Percentiles rank a stretch among this genome's conserved stretches.
Evolutionary conservation across 169 alveolate genomes (phyloP).

Genomic region (Eimeria sp.): DNA sequence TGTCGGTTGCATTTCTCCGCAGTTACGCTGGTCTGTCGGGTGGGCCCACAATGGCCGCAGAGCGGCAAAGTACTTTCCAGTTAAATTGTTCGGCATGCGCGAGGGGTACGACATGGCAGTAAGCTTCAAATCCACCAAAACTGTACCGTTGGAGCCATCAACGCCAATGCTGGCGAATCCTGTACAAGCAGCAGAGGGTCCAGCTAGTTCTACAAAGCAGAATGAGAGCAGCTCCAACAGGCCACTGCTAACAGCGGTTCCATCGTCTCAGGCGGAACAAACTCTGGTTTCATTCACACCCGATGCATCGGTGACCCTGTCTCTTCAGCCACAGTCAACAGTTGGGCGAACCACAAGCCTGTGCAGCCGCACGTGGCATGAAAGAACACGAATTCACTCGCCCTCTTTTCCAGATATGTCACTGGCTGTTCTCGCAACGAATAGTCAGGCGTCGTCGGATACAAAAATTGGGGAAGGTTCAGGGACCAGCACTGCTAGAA

Average conservation of each 20-base stretch:
- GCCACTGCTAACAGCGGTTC: not conserved
- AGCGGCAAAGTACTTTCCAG: conserved; percentile 89
- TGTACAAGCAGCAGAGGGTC: not conserved
- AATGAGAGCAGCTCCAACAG: not conserved
- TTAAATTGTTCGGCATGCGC: conserved; percentile 87
- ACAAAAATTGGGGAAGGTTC: not conserved
- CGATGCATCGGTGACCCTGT: not conserved
- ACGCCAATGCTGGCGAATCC: conserved; percentile 33
- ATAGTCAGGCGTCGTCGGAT: not conserved
- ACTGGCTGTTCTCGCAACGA: not conserved
- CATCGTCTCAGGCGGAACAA: not conserved
- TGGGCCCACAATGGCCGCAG: conserved; percentile 90
- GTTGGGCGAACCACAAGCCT: not conserved
- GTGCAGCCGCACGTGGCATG: conserved; percentile 25
- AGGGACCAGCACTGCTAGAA: not conserved
- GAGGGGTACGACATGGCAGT: conserved; percentile 88
- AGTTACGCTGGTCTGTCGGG: conserved; percentile 89
- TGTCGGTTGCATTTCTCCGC: conserved; percentile 12
- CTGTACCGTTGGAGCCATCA: conserved; percentile 9
- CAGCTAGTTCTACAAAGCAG: not conserved
- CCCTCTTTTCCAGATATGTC: conserved; percentile 6
- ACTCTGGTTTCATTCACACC: not conserved
- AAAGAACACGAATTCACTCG: not conserved
- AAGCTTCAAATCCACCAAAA: conserved; percentile 81
- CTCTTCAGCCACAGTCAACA: conserved; percentile 35